Percentiles rank a stretch among this genome's conserved stretches.
phyloP scores from a whole-genome alignment of 208 protist genomes.

The Trypanosoma cruzi region DNA sequence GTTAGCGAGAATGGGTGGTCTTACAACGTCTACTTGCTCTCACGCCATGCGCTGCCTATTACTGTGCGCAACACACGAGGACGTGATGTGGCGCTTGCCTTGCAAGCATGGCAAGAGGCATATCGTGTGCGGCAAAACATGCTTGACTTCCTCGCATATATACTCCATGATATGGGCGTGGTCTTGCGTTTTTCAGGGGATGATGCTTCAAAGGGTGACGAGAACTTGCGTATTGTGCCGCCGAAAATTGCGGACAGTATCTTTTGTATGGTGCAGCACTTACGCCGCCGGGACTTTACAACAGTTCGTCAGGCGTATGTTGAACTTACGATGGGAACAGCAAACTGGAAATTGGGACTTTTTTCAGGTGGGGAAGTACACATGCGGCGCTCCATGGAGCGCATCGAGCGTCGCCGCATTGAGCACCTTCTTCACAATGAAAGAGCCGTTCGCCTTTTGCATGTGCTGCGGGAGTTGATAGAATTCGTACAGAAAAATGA shows the following conservation, averaged over 20 bases:
- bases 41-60: conserved; percentile 40
- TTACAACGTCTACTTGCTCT: conserved; percentile 53
- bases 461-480: conserved; percentile 57
- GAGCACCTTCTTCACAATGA: conserved; percentile 84
- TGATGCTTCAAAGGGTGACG: neutral
- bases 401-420: conserved; percentile 80
- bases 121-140: conserved; percentile 43
- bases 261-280: conserved; percentile 30
- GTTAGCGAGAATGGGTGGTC: conserved; percentile 35
- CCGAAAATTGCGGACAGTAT: conserved; percentile 37
- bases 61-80: conserved; percentile 36
- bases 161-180: conserved; percentile 38
- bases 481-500: conserved; percentile 44
- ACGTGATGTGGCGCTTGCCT: conserved; percentile 32
- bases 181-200: neutral
- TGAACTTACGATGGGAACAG: conserved; percentile 74
- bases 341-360: conserved; percentile 86
- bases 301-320: conserved; percentile 66
- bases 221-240: conserved; percentile 33
- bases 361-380: conserved; percentile 88
- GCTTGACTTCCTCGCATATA: conserved; percentile 59
- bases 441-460: conserved; percentile 68
- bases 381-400: conserved; percentile 85
- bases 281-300: conserved; percentile 39
- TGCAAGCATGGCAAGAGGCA: conserved; percentile 47